Evolutionary conservation across 2,329 filamentous ascomycete species (phyloP).

Genomic region (Canariomyces notabilis): DNA sequence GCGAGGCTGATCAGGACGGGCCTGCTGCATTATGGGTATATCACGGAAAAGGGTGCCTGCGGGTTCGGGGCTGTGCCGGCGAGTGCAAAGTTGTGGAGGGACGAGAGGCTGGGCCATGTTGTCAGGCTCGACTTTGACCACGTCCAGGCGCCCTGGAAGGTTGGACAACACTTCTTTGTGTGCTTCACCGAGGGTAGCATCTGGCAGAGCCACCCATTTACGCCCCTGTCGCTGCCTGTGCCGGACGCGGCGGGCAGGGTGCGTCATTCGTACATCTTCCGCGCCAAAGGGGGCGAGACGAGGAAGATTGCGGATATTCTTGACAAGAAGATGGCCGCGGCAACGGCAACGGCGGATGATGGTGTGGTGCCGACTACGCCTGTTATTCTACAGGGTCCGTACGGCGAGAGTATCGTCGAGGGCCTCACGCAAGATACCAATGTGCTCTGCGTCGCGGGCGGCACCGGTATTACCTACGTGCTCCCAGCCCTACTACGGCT

Average conservation of each 20-base stretch:
- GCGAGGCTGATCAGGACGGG: constrained; percentile 54
- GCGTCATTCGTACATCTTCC: constrained; percentile 52
- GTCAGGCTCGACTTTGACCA: constrained; percentile 63
- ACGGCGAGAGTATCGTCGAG: constrained; percentile 49
- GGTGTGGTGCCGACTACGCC: constrained; percentile 37
- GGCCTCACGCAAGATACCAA: constrained; percentile 38
- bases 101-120: constrained; percentile 54
- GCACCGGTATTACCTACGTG: constrained; percentile 55
- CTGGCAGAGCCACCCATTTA: constrained; percentile 71
- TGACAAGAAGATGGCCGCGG: constrained; percentile 31
- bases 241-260: constrained; percentile 35
- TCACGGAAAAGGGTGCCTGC: constrained; percentile 35
- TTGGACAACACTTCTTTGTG: constrained; percentile 68
- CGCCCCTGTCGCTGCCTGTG: constrained; percentile 51
- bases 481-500: constrained; percentile 45
- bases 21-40: constrained; percentile 56
- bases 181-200: constrained; percentile 62
- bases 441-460: constrained; percentile 51
- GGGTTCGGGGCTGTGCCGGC: constrained; percentile 54
- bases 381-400: constrained; percentile 59
- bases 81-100: constrained; percentile 47
- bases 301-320: constrained; percentile 46
- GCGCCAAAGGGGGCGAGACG: constrained; percentile 57
- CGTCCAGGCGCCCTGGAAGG: constrained; percentile 54
- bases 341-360: constrained; percentile 2